These are phyloP conservation scores for Candida cerambycidarum DNA, from an alignment of 805 yeast species.

Conservation along the genomic window DNA sequence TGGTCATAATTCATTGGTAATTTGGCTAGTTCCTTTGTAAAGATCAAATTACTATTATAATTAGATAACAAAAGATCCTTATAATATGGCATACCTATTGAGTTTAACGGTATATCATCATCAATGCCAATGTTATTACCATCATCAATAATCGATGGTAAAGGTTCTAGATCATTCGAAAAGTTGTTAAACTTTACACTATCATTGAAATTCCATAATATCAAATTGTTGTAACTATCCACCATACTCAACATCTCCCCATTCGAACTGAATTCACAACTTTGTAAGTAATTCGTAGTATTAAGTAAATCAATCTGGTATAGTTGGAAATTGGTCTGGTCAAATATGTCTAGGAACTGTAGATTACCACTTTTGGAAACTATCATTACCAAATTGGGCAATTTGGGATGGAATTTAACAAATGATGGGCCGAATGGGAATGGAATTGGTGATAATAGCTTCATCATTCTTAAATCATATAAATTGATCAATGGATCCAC, in stretches of 20 bases:
- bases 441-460: conserved; percentile 74
- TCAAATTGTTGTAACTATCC: conserved; percentile 62
- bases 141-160: background rate
- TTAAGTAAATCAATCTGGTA: conserved; percentile 60
- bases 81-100: conserved; percentile 86
- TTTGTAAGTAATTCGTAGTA: conserved; percentile 35
- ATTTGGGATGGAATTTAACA: conserved; percentile 81
- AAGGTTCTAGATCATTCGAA: conserved; percentile 32
- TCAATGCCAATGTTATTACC: conserved; percentile 38
- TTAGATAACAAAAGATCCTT: conserved; percentile 73
- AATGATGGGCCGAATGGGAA: conserved; percentile 88
- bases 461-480: conserved; percentile 73
- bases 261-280: conserved; percentile 56
- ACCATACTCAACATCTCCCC: conserved; percentile 78
- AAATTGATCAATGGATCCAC: conserved; percentile 81
- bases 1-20: conserved; percentile 41
- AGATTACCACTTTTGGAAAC: conserved; percentile 79
- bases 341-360: conserved; percentile 79
- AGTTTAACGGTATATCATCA: conserved; percentile 61
- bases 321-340: conserved; percentile 65
- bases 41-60: conserved; percentile 67
- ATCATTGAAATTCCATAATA: conserved; percentile 60
- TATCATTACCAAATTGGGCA: conserved; percentile 73
- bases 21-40: conserved; percentile 59
- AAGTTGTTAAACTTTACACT: conserved; percentile 34